Conservation (phyloP, 2,329 filamentous ascomycete genomes). For the Xylariaceae sp. region DNA sequence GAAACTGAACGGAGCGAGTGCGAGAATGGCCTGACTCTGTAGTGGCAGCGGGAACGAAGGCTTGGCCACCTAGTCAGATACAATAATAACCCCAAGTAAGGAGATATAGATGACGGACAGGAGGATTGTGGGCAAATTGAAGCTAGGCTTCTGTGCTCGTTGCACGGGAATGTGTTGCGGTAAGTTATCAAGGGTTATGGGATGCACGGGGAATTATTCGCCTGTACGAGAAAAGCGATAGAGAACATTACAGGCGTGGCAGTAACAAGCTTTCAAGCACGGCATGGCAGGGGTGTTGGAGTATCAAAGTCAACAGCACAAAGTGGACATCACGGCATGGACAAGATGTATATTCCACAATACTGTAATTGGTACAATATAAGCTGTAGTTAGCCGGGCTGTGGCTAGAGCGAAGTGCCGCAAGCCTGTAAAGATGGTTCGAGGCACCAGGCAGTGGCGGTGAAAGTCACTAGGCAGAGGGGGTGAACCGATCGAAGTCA, state of each 20-base stretch:
- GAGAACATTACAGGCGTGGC: too few relatives aligned
- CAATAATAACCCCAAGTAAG: slow-evolving; percentile 1
- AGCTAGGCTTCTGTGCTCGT: slow-evolving; percentile 2
- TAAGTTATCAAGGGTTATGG: slow-evolving; percentile 15
- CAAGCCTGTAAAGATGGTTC: too few relatives aligned
- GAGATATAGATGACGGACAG: slow-evolving; percentile 8
- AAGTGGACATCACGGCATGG: too few relatives aligned
- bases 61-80: slow-evolving; percentile 25
- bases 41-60: slow-evolving; percentile 26
- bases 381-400: too few relatives aligned
- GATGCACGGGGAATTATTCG: slow-evolving; percentile 19
- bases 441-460: background rate
- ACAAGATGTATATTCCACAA: too few relatives aligned
- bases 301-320: too few relatives aligned
- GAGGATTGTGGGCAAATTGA: slow-evolving; percentile 26
- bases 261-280: too few relatives aligned
- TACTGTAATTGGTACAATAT: too few relatives aligned
- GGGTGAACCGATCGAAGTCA: slow-evolving; percentile 4
- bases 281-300: too few relatives aligned
- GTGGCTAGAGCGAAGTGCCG: too few relatives aligned
- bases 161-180: slow-evolving; percentile 26
- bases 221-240: slow-evolving; percentile 3
- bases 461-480: background rate
- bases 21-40: slow-evolving; percentile 41
- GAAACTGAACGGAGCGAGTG: slow-evolving; percentile 37